Evolutionary conservation across 2,329 filamentous ascomycete species (phyloP).

Genomic region (Trichoderma sp.): DNA sequence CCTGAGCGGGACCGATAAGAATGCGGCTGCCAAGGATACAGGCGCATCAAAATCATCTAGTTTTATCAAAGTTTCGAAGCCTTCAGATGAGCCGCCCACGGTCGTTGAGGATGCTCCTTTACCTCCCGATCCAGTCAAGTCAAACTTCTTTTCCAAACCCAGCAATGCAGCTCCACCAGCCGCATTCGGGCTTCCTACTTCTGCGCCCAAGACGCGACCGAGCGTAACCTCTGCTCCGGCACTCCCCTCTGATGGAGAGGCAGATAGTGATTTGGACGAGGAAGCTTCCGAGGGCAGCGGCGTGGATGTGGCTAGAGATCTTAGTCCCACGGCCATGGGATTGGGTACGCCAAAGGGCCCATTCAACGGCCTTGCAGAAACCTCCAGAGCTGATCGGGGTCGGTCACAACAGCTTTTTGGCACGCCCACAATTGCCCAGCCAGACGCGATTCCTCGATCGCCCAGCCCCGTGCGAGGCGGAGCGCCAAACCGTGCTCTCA

Average conservation of each 20-base stretch:
- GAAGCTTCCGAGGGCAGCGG: conserved; percentile 60
- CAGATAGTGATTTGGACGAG: conserved; percentile 43
- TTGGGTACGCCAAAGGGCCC: conserved; percentile 56
- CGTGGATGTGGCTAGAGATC: conserved; percentile 64
- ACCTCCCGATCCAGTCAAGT: conserved; percentile 43
- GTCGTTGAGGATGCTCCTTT: conserved; percentile 39
- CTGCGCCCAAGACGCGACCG: conserved; percentile 34
- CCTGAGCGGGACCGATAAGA: conserved; percentile 29
- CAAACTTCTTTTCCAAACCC: conserved; percentile 31
- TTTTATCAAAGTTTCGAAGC: conserved; percentile 34
- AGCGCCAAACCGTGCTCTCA: conserved; percentile 51
- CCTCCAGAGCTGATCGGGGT: conserved; percentile 45
- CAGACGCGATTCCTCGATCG: conserved; percentile 64
- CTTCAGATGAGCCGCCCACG: conserved; percentile 27
- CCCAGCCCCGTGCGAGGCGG: conserved; percentile 69
- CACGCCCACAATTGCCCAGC: conserved; percentile 56
- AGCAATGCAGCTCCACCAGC: conserved; percentile 46
- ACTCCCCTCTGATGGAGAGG: conserved; percentile 43
- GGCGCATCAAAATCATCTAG: conserved; percentile 38
- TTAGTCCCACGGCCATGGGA: conserved; percentile 54
- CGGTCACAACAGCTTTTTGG: conserved; percentile 53
- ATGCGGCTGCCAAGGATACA: conserved; percentile 10
- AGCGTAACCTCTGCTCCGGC: conserved; percentile 42
- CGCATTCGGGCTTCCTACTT: conserved; percentile 37
- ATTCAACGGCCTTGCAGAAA: conserved; percentile 49